These are phyloP conservation scores for Coemansia sp. DNA, from an alignment of 192 early-diverging fungal species.

Conservation along the genomic window DNA sequence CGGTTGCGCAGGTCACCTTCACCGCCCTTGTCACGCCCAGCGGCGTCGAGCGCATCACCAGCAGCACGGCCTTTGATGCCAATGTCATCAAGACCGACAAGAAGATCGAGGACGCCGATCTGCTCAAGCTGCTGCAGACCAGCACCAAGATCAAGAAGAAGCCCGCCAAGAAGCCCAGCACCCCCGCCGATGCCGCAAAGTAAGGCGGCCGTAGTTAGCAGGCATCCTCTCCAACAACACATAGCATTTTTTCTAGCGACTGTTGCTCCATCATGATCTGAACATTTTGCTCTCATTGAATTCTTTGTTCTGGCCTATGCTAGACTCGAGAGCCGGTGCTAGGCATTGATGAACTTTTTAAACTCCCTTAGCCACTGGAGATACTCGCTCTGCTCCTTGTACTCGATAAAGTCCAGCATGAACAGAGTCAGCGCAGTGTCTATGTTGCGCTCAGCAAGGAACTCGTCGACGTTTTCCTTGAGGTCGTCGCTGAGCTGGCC, in stretches of 20 bases:
- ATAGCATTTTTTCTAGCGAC: background rate
- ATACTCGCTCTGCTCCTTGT: constrained; percentile 97
- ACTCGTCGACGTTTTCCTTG: constrained; percentile 69
- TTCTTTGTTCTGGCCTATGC: too few species aligned
- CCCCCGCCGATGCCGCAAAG: background rate
- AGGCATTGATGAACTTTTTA: constrained; percentile 71
- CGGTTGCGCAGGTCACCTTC: constrained; percentile 88
- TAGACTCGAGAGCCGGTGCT: too few species aligned
- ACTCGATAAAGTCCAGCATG: constrained; percentile 85
- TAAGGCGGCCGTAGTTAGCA: background rate
- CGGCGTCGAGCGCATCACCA: constrained; percentile 83
- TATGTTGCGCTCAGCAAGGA: constrained; percentile 87
- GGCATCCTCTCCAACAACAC: too few species aligned
- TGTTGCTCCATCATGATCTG: too few species aligned
- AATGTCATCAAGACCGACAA: constrained; percentile 82
- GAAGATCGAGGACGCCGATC: constrained; percentile 77
- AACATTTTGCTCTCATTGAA: too few species aligned
- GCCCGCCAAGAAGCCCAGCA: constrained; percentile 36
- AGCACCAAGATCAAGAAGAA: constrained; percentile 53
- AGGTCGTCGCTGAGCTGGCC: constrained; percentile 83
- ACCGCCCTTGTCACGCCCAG: constrained; percentile 89
- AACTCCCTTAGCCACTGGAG: constrained; percentile 81
- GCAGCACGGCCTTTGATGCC: constrained; percentile 67
- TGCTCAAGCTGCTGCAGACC: constrained; percentile 71
- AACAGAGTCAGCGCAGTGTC: constrained; percentile 80